phyloP scores from a whole-genome alignment of 2,329 filamentous ascomycete species.

The Davidsoniella neocaledoniae region DNA sequence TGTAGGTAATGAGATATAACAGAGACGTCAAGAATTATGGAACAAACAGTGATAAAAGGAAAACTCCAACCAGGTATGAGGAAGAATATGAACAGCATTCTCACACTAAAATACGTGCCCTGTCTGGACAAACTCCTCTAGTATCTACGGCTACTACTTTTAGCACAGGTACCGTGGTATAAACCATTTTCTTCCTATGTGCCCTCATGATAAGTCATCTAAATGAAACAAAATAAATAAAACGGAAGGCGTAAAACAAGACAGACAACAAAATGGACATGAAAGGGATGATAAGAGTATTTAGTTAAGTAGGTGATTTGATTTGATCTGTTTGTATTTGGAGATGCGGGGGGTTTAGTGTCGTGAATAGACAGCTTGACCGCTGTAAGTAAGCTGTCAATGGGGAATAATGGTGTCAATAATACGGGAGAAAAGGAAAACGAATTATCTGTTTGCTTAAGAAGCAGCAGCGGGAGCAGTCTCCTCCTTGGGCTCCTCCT shows the following conservation, averaged over 20 bases:
- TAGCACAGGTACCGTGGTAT: too few species aligned
- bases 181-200: too few species aligned
- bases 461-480: slow-evolving; percentile 22
- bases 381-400: too few species aligned
- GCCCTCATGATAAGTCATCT: too few species aligned
- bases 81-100: too few species aligned
- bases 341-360: not conserved
- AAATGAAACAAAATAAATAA: not conserved
- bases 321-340: slow-evolving; percentile 12
- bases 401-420: not conserved
- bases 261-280: not conserved
- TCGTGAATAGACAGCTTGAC: slow-evolving; percentile 2
- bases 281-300: not conserved
- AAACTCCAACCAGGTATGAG: too few species aligned
- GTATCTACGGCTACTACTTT: too few species aligned
- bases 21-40: too few species aligned
- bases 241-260: not conserved
- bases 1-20: too few species aligned
- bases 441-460: slow-evolving; percentile 4
- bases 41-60: too few species aligned
- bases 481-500: slow-evolving; percentile 31
- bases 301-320: not conserved
- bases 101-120: too few species aligned
- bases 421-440: not conserved
- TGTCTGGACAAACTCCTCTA: too few species aligned